phyloP scores from a whole-genome alignment of 352 stramenopile species.

The Phytophthora podocarpi region DNA sequence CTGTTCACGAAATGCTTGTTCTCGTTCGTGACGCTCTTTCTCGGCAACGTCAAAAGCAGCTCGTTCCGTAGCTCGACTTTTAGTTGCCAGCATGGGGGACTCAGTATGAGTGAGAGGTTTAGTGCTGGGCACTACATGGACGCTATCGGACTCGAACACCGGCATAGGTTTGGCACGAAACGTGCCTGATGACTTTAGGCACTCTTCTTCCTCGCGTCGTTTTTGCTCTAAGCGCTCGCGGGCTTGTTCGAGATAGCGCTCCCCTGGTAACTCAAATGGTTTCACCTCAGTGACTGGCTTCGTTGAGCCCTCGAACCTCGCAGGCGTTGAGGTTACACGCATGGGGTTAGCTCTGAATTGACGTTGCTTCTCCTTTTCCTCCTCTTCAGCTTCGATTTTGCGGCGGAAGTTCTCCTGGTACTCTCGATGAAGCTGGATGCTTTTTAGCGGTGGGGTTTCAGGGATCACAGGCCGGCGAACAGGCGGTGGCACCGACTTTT shows the following conservation, averaged over 20 bases:
- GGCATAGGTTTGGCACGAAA: conserved; percentile 81
- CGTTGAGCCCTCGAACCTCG: conserved; percentile 69
- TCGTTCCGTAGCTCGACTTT: conserved; percentile 65
- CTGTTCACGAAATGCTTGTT: conserved; percentile 65
- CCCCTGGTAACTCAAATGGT: conserved; percentile 64
- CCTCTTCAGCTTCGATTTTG: conserved; percentile 58
- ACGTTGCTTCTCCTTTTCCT: conserved; percentile 55
- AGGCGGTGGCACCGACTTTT: conserved; percentile 10
- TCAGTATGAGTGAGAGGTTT: conserved; percentile 51
- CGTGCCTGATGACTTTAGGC: conserved; percentile 36
- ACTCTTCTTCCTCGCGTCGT: conserved; percentile 64
- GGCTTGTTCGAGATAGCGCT: conserved; percentile 62
- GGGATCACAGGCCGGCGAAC: conserved; percentile 54
- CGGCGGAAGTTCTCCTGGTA: conserved; percentile 79
- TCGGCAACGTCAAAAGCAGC: conserved; percentile 73
- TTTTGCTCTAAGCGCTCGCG: conserved; percentile 62
- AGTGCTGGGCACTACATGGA: conserved; percentile 37
- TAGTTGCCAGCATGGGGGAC: conserved; percentile 64
- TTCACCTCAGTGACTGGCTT: conserved; percentile 73
- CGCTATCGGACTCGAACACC: conserved; percentile 37
- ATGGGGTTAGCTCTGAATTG: conserved; percentile 82
- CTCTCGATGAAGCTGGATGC: conserved; percentile 68
- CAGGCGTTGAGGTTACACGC: conserved; percentile 54
- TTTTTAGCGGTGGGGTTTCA: conserved; percentile 76
- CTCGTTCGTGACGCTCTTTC: conserved; percentile 62